Evolutionary conservation across 2,329 filamentous ascomycete genomes (phyloP).

Genomic region (Dactylella cylindrospora): DNA sequence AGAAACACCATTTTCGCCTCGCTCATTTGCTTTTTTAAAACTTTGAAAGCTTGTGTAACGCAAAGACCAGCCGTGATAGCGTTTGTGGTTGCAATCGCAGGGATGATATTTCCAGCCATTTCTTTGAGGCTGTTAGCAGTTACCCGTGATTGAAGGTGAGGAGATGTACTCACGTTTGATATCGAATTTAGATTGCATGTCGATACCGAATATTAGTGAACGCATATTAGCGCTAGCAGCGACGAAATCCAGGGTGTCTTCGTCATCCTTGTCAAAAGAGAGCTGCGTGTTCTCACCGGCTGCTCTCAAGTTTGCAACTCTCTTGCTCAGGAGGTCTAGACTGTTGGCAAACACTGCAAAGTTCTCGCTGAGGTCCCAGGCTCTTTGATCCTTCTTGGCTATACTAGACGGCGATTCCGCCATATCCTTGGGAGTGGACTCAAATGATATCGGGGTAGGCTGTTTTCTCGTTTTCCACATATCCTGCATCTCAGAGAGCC

Average conservation of each 20-base stretch:
- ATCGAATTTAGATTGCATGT: constrained; percentile 86
- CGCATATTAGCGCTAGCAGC: constrained; percentile 85
- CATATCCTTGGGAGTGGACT: background rate
- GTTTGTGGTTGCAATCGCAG: constrained; percentile 96
- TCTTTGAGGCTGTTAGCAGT: constrained; percentile 56
- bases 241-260: constrained; percentile 93
- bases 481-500: constrained; percentile 82
- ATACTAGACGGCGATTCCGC: background rate
- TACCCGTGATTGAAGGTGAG: background rate
- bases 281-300: constrained; percentile 60
- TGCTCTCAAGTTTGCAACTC: constrained; percentile 66
- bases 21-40: constrained; percentile 70
- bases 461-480: constrained; percentile 88
- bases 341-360: constrained; percentile 81
- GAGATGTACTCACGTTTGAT: constrained; percentile 67
- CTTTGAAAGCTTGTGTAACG: constrained; percentile 88
- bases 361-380: constrained; percentile 83
- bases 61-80: constrained; percentile 92
- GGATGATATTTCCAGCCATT: constrained; percentile 99
- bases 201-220: constrained; percentile 84
- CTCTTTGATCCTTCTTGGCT: constrained; percentile 67
- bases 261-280: constrained; percentile 94
- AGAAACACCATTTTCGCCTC: constrained; percentile 60
- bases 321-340: constrained; percentile 71
- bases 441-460: constrained; percentile 55